Conservation (phyloP, 2,329 filamentous ascomycete species). For the Penicillium sp. region DNA sequence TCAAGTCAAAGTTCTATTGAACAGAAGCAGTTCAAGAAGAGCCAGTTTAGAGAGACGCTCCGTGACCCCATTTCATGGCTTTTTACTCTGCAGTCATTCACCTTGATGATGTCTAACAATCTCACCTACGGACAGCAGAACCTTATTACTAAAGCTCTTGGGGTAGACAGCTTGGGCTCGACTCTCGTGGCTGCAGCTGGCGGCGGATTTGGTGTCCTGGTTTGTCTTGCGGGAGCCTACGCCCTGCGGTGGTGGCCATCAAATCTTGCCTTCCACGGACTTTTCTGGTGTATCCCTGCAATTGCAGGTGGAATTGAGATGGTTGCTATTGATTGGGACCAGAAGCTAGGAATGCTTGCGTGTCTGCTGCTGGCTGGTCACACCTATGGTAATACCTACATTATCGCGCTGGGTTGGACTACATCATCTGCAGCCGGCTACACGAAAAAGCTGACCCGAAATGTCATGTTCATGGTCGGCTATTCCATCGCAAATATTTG, state of each 20-base stretch:
- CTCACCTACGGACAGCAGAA: constrained; percentile 41
- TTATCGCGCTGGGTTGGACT: constrained; percentile 38
- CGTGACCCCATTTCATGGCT: constrained; percentile 30
- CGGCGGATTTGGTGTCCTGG: constrained; percentile 33
- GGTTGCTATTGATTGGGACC: constrained; percentile 29
- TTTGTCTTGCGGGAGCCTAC: constrained; percentile 33
- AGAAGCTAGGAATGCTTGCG: constrained; percentile 28
- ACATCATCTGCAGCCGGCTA: constrained; percentile 31
- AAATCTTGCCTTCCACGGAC: constrained; percentile 29
- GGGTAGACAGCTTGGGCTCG: constrained; percentile 37
- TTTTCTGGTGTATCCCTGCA: constrained; percentile 32
- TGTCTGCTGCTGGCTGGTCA: constrained; percentile 30
- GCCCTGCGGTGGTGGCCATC: constrained; percentile 30
- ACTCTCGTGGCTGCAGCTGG: constrained; percentile 41
- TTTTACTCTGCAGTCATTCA: constrained; percentile 23
- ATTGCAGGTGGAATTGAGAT: constrained; percentile 27
- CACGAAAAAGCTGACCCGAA: constrained; percentile 33
- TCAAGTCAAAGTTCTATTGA: constrained; percentile 17
- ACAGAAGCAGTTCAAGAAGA: constrained; percentile 18
- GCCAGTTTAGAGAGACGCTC: constrained; percentile 13
- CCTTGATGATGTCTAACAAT: constrained; percentile 35
- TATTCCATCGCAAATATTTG: constrained; percentile 25
- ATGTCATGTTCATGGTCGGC: constrained; percentile 28
- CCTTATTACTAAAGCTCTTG: constrained; percentile 35
- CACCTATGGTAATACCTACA: constrained; percentile 36